These are phyloP conservation scores for Clathrospora elynae DNA, from an alignment of 2,329 filamentous ascomycete genomes.

Conservation along the genomic window DNA sequence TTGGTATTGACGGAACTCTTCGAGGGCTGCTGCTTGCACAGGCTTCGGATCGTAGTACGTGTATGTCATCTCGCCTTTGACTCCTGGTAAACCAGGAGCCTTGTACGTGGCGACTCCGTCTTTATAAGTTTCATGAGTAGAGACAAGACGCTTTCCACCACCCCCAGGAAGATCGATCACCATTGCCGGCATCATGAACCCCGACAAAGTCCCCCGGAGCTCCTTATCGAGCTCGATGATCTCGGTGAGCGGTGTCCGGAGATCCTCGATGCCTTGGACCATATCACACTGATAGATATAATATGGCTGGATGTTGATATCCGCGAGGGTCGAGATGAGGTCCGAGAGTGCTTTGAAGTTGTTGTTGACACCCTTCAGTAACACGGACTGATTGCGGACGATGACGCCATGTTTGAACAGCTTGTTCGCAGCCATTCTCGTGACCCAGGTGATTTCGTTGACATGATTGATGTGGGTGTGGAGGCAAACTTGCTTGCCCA, in stretches of 20 bases:
- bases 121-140: constrained; percentile 61
- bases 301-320: constrained; percentile 66
- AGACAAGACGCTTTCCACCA: constrained; percentile 66
- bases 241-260: constrained; percentile 64
- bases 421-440: constrained; percentile 56
- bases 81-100: constrained; percentile 60
- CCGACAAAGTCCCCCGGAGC: constrained; percentile 65
- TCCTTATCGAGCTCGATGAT: constrained; percentile 63
- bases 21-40: constrained; percentile 11
- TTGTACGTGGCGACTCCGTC: constrained; percentile 61
- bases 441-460: constrained; percentile 66
- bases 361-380: constrained; percentile 66
- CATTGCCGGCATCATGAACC: constrained; percentile 67
- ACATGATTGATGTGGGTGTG: constrained; percentile 71
- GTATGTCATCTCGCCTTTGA: constrained; percentile 51
- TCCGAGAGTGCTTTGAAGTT: constrained; percentile 57
- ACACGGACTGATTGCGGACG: constrained; percentile 65
- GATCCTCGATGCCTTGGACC: constrained; percentile 64
- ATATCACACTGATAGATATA: constrained; percentile 71
- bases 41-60: constrained; percentile 61
- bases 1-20: constrained; percentile 14
- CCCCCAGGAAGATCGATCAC: constrained; percentile 68
- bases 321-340: constrained; percentile 60
- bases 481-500: constrained; percentile 65
- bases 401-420: constrained; percentile 59